Conservation (phyloP, 345 rosid species). For the Noccaea caerulescens region DNA sequence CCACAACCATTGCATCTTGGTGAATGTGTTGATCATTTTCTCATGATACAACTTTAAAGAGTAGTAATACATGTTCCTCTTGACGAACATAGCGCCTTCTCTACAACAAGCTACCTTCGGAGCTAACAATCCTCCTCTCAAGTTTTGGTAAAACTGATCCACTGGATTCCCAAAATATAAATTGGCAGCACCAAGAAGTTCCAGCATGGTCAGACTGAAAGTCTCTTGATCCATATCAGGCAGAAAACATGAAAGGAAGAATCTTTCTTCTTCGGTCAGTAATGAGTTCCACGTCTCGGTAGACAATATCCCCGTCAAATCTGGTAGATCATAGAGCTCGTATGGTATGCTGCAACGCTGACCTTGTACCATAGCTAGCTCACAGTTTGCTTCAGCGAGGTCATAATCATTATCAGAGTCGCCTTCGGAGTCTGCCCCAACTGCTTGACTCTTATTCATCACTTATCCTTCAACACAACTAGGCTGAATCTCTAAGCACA, state of each 20-base stretch:
- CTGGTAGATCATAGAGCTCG: constrained; percentile 67
- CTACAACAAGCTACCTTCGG: constrained; percentile 55
- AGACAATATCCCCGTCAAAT: constrained; percentile 60
- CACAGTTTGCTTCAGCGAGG: constrained; percentile 49
- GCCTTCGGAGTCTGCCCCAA: constrained; percentile 46
- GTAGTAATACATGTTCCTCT: constrained; percentile 54
- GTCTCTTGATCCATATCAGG: constrained; percentile 72
- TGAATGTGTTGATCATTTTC: constrained; percentile 49
- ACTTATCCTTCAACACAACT: constrained; percentile 21
- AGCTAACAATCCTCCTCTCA: constrained; percentile 66
- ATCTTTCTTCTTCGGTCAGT: constrained; percentile 69
- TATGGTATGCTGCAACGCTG: constrained; percentile 63
- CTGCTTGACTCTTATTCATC: constrained; percentile 41
- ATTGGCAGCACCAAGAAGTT: constrained; percentile 59
- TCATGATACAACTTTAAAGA: constrained; percentile 58
- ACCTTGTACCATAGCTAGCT: constrained; percentile 60
- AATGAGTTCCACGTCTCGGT: constrained; percentile 67
- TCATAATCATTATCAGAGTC: constrained; percentile 56
- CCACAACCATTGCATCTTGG: constrained; percentile 56
- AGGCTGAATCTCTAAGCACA: constrained; percentile 6
- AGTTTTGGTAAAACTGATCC: constrained; percentile 56
- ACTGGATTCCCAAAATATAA: constrained; percentile 65
- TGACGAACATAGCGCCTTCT: constrained; percentile 49
- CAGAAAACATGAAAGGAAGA: constrained; percentile 56
- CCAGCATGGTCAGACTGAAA: constrained; percentile 56